Evolutionary conservation across 2,329 filamentous ascomycete genomes (phyloP), one percentile per base, ranked within the genome.

Genomic region (Alternaria sp.): DNA sequence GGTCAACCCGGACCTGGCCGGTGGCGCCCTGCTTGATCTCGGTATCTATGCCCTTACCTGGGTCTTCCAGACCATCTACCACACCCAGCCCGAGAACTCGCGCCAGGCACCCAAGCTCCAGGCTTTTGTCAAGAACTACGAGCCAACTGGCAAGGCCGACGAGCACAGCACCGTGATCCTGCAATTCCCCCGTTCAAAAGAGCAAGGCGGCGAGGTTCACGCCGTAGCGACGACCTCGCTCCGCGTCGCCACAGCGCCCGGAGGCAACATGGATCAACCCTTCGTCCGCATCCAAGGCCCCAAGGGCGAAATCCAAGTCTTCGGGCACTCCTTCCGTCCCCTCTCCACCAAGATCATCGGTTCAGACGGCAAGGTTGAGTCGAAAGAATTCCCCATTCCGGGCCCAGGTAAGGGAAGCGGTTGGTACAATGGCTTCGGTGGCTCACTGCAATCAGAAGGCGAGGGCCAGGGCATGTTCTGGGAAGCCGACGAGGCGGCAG

Each of bases 1-100:
- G 88, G 87, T 97, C 66, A 96, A 96, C 80, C 85, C 86, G 19
- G 90, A 94, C 73, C 85, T 97, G 47, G 93, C 93, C 0, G 93
- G 93, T 28, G 93, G 93, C 57, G 91, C 90, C 2, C 83, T 96
- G 58, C 86, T 97, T 54, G 93, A 97, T 79, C 84, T 97, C 61
- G 93, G 93, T 65, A 91, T 97, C 79, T 97, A 97, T 83, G 88
- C 92, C 50, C 82, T 97, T 65, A 96, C 93, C 30, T 97, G 93
- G 93, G 87, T 96, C 7, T 96, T 95, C 86, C 93, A 97, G 81
- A 91, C 90, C 47, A 86, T 97, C 26, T 97, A 97, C 81, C 92
- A 93, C 79, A 88, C 91, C 4, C 91, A 94, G 74, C 86, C 89
- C 2, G 85, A 77, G 28, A 78, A 82, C 10, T 79, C 87, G 57